A percentile compares a stretch with the other conserved stretches of the same genome.
Conservation (phyloP, 306 rosid species). For the Dryas alaskensis region DNA sequence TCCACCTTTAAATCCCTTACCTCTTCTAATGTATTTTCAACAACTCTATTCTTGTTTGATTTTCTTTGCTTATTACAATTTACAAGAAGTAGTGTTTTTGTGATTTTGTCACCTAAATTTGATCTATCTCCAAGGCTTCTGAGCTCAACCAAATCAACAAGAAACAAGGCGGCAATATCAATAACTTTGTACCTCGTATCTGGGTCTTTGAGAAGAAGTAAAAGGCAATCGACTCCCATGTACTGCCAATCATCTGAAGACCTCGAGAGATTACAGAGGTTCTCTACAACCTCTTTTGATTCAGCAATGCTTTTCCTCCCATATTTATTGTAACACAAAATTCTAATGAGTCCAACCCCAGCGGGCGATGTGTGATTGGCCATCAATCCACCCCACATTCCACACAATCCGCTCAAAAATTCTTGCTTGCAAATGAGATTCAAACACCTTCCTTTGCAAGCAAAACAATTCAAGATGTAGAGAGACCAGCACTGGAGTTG, state of each 20-base stretch:
- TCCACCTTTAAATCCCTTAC: conserved; percentile 39
- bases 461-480: conserved; percentile 69
- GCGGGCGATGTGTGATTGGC: conserved; percentile 59
- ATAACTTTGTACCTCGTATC: conserved; percentile 62
- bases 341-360: conserved; percentile 70
- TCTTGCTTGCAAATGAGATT: conserved; percentile 50
- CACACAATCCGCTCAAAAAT: conserved; percentile 47
- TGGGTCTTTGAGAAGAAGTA: conserved; percentile 64
- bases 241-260: conserved; percentile 93
- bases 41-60: conserved; percentile 11
- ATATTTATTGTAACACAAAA: conserved; percentile 50
- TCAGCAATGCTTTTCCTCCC: conserved; percentile 57
- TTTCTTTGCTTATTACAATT: conserved; percentile 11
- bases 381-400: conserved; percentile 77
- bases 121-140: conserved; percentile 52
- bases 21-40: conserved; percentile 23
- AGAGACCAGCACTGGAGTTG: conserved; percentile 84
- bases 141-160: conserved; percentile 60
- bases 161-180: conserved; percentile 37
- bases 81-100: conserved; percentile 40
- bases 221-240: conserved; percentile 72
- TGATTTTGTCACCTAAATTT: conserved; percentile 51
- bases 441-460: conserved; percentile 55
- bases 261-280: conserved; percentile 59
- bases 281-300: conserved; percentile 36